These are phyloP conservation scores for Talaromyces stipitatus DNA, from an alignment of 495 filamentous ascomycete species.

Conservation along the genomic window DNA sequence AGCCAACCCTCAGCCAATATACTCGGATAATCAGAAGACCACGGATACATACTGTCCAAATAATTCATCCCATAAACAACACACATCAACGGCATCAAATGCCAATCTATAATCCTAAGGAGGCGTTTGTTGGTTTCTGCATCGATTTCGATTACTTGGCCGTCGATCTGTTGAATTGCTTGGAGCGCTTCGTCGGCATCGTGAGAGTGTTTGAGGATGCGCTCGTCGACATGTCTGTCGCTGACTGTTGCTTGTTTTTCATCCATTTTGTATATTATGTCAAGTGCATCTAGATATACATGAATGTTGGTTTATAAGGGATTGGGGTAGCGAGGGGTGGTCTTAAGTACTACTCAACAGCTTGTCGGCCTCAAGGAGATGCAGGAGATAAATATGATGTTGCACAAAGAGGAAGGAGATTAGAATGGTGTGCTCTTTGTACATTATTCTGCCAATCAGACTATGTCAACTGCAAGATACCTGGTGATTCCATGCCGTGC, in stretches of 20 bases:
- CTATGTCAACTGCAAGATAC: neutral
- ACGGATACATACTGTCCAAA: slow-evolving; percentile 50
- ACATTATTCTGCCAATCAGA: neutral
- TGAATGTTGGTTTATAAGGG: too few species aligned
- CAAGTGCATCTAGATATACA: too few species aligned
- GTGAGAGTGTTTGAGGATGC: slow-evolving; percentile 43
- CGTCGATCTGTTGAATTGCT: slow-evolving; percentile 38
- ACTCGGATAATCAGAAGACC: neutral
- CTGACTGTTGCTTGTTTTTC: too few species aligned
- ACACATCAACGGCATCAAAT: slow-evolving; percentile 58
- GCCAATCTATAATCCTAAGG: slow-evolving; percentile 49
- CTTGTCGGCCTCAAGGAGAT: too few species aligned
- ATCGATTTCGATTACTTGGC: slow-evolving; percentile 43
- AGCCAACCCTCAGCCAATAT: slow-evolving; percentile 9
- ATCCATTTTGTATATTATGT: too few species aligned
- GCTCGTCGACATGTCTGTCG: slow-evolving; percentile 18
- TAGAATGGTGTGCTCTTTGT: neutral
- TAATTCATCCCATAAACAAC: slow-evolving; percentile 58
- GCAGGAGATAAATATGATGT: too few species aligned
- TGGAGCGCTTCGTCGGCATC: slow-evolving; percentile 57
- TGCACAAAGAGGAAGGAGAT: neutral
- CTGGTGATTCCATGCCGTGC: neutral
- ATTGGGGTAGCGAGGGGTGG: too few species aligned
- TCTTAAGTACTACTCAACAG: too few species aligned
- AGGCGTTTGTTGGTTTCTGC: slow-evolving; percentile 48